Evolutionary conservation across 2,329 filamentous ascomycete genomes (phyloP), one percentile per base, ranked within the genome.

Genomic region (Stemphylium beticola): DNA sequence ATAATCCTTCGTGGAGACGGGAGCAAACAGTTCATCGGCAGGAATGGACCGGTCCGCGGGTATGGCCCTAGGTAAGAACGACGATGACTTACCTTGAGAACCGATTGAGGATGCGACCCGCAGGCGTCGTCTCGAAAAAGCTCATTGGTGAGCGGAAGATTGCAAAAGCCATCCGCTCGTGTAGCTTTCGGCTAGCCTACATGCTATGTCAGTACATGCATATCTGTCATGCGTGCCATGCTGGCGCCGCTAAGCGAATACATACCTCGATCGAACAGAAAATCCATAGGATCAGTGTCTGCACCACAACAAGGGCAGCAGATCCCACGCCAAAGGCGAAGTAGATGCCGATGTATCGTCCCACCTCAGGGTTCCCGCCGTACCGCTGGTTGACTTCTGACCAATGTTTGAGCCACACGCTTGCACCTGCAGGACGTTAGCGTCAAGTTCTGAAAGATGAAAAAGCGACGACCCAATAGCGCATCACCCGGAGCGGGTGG

Each of bases 121-220:
- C 89, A 2, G 95, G 95, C 1, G 95, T 99, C 0, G 93, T 96
- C 74, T 99, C 96, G 67, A 99, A 99, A 79, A 99, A 99, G 66
- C 87, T 95, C 95, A 99, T 99, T 49, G 95, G 96, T 33, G 92
- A 96, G 64, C 95, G 86, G 83, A 99, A 99, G 66, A 98, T 97
- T 15, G 95, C 92, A 68, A 90, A 95, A 38, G 93, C 93, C 95
- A 99, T 98, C 61, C 91, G 85, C 78, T 98, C 95, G 74, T 99
- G 95, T 52, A 99, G 83, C 79, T 98, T 99, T 59, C 95, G 87
- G 17, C 93, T 97, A 45, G 95, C 95, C 87, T 91, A 60, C 43
- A 50, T 54, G 52, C 33, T 43, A 66, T 53, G 62, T 74, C 43
- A 74, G 68, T 61, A 38, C 41, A 42, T 34, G 56, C 63, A 48